Conservation (phyloP, 768 basidiomycete species). For the Guyanaporus albipodus region DNA sequence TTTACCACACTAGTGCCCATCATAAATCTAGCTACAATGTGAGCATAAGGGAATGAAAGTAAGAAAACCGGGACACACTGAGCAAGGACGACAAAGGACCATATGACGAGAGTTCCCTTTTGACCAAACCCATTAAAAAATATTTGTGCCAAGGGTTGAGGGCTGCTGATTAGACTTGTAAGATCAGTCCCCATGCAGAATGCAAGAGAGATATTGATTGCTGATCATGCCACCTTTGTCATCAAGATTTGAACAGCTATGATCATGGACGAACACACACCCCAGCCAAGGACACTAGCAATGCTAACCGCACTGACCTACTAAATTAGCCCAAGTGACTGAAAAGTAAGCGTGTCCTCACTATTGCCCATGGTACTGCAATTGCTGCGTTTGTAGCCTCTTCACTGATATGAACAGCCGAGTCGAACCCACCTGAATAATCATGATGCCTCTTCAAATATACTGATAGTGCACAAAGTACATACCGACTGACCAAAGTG, state of each 20-base stretch:
- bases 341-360: conserved; percentile 19
- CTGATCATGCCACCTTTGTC: conserved; percentile 17
- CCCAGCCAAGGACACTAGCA: conserved; percentile 46
- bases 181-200: conserved; percentile 59
- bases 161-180: conserved; percentile 34
- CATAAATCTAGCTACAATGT: conserved; percentile 33
- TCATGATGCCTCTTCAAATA: too few relatives aligned
- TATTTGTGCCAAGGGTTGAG: conserved; percentile 48
- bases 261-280: conserved; percentile 31
- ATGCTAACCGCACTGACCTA: conserved; percentile 38
- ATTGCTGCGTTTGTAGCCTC: conserved; percentile 51
- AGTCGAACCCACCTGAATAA: conserved; percentile 41
- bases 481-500: conserved; percentile 45
- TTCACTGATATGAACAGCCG: conserved; percentile 51
- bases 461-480: neutral
- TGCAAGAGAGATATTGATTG: conserved; percentile 50
- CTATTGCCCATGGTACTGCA: conserved; percentile 57
- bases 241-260: neutral
- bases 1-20: conserved; percentile 49
- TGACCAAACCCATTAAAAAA: conserved; percentile 41
- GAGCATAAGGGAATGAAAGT: neutral
- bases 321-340: neutral
- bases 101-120: conserved; percentile 43
- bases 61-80: conserved; percentile 32
- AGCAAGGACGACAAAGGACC: conserved; percentile 50